Evolutionary conservation across 2,329 filamentous ascomycete genomes (phyloP), one percentile per base, ranked within the genome.

Genomic region (Colletotrichum godetiae): DNA sequence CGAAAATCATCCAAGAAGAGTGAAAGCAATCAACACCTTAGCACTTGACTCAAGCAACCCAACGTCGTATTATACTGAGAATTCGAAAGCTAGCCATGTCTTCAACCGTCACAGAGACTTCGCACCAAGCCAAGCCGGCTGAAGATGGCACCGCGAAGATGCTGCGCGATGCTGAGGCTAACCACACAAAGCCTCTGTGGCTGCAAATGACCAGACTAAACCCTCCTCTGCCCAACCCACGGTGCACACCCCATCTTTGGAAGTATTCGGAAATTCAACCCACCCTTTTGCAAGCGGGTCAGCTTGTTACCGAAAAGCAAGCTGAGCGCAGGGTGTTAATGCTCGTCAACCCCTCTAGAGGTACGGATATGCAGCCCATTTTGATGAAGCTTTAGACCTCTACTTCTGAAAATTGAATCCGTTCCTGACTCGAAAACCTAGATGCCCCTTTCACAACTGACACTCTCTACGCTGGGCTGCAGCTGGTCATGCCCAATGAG

Each of bases 361-460:
- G 80, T 78, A 64, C 70, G 27, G 27, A 29, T 29, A 29, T 29
- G 62, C 42, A 49, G 42, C 42, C 42, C 19, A 19, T 19, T 3
- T 10, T 8, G 19, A 49, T 22, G 42, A 19, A 49, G 42, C 42
- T 22, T 56, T 13, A 42, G 33, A 19, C 5, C 78, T 68, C 67
- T 80, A 19, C 37, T 13, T 22, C 37, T 8, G n/a, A 19, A 19
- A 29, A 3, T 35, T 15, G 15, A n/a, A 27, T 11, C 6, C 7
- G 11, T 8, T 19, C 27, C 35, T 63, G 5, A 24, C 65, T 60
- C 35, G 61, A 19, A 31, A 59, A 57, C 57, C 35, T 60, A 85
- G 85, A 84, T 72, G 85, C 85, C 0, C 88, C 88, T 0, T 88
- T 83, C 76, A 89, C 87, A 1, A 89, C 87, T 3, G 88, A 90